A percentile compares a stretch with the other conserved stretches of the same genome.
Evolutionary conservation across 2,329 filamentous ascomycete genomes (phyloP).

Genomic region (Diaporthe sp.): DNA sequence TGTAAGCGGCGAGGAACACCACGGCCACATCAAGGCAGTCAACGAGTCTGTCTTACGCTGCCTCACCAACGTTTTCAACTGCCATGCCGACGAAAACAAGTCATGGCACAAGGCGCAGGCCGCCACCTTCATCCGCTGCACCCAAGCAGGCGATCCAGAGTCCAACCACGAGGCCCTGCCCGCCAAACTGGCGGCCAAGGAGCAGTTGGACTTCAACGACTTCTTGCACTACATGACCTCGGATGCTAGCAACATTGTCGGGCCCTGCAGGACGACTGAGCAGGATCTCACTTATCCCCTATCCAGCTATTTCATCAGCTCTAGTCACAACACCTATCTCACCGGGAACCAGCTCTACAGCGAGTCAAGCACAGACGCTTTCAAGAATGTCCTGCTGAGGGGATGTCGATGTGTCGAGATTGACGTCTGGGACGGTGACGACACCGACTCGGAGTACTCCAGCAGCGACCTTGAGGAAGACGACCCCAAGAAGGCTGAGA

Average conservation of each 20-base stretch:
- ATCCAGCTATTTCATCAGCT: constrained; percentile 93
- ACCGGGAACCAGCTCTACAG: constrained; percentile 89
- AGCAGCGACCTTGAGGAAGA: constrained; percentile 61
- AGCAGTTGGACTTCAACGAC: constrained; percentile 55
- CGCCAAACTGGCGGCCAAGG: constrained; percentile 40
- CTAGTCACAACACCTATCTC: constrained; percentile 95
- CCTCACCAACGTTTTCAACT: constrained; percentile 58
- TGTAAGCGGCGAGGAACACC: constrained; percentile 52
- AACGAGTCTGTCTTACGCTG: constrained; percentile 53
- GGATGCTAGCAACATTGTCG: constrained; percentile 53
- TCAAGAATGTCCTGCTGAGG: constrained; percentile 83
- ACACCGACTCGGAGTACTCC: constrained; percentile 72
- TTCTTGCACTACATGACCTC: constrained; percentile 70
- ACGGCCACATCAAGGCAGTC: constrained; percentile 50
- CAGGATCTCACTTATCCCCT: constrained; percentile 78
- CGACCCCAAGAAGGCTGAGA: constrained; percentile 61
- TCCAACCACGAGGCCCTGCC: constrained; percentile 39
- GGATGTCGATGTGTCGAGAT: constrained; percentile 94
- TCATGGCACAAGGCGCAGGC: constrained; percentile 59
- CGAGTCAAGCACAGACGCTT: constrained; percentile 86
- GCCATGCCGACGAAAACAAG: constrained; percentile 52
- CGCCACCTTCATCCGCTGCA: constrained; percentile 55
- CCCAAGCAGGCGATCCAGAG: constrained; percentile 52
- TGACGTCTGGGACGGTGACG: constrained; percentile 93
- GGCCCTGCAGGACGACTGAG: constrained; percentile 44